Percentiles rank a stretch among this genome's conserved stretches.
These are phyloP conservation scores for Liquidambar formosana DNA, from an alignment of 164 flowering plant species.

Conservation along the genomic window DNA sequence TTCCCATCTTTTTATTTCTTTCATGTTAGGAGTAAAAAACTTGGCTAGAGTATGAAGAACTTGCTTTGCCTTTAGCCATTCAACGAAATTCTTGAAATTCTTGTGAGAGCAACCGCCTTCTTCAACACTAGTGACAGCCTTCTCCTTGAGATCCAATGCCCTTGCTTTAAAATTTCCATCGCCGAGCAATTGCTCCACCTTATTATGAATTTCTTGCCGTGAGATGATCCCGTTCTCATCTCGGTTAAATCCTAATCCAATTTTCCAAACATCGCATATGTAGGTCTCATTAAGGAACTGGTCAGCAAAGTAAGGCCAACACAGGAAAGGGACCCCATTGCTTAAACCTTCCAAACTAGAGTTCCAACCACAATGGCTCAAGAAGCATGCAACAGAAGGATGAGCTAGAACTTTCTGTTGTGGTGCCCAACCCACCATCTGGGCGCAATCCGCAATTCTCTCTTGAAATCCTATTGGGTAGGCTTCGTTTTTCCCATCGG, in stretches of 20 bases:
- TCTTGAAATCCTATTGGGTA: slow-evolving; percentile 40
- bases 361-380: slow-evolving; percentile 73
- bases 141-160: slow-evolving; percentile 31
- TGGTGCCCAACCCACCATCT: slow-evolving; percentile 57
- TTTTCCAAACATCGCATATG: slow-evolving; percentile 51
- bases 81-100: slow-evolving; percentile 15
- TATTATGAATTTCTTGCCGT: slow-evolving; percentile 29
- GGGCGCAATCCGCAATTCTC: slow-evolving; percentile 28
- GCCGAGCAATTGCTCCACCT: slow-evolving; percentile 28
- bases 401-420: slow-evolving; percentile 47
- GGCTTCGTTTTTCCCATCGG: slow-evolving; percentile 7
- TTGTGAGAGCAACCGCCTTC: slow-evolving; percentile 35
- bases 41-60: too few relatives aligned
- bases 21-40: too few relatives aligned
- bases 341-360: slow-evolving; percentile 51
- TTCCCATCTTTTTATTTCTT: too few relatives aligned
- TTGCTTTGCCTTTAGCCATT: slow-evolving; percentile 21
- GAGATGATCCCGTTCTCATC: slow-evolving; percentile 32
- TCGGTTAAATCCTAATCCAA: slow-evolving; percentile 32
- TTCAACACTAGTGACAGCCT: slow-evolving; percentile 9
- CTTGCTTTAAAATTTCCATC: slow-evolving; percentile 25
- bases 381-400: slow-evolving; percentile 54
- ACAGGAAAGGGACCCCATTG: slow-evolving; percentile 53
- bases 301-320: slow-evolving; percentile 62
- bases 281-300: slow-evolving; percentile 42